Percentiles rank a stretch among this genome's conserved stretches.
These are phyloP conservation scores for Colletotrichum falcatum DNA, from an alignment of 2,329 filamentous ascomycete genomes.

Conservation along the genomic window DNA sequence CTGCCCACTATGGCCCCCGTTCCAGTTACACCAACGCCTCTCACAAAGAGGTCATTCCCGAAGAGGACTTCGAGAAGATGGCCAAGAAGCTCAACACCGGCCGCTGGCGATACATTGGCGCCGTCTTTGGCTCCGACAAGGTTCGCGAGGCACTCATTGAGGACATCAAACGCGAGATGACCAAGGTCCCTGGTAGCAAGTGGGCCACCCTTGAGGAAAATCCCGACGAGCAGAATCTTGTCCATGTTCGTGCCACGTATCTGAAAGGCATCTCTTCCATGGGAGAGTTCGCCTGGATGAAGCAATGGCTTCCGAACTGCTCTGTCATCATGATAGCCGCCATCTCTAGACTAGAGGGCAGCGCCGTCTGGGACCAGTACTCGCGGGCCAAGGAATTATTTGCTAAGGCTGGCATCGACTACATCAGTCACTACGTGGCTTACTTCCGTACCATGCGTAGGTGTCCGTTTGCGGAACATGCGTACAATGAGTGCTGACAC, in stretches of 20 bases:
- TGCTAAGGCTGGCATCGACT: conserved; percentile 29
- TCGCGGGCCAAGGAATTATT: conserved; percentile 25
- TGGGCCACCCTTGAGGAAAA: conserved; percentile 33
- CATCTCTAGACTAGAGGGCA: conserved; percentile 17
- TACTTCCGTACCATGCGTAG: conserved; percentile 34
- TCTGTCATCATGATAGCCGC: conserved; percentile 34
- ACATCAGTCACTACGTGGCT: conserved; percentile 32
- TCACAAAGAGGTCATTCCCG: conserved; percentile 19
- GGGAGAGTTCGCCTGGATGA: conserved; percentile 36
- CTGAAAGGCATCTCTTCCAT: conserved; percentile 34
- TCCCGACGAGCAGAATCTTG: conserved; percentile 26
- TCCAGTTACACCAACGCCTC: conserved; percentile 39
- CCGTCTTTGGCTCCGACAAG: conserved; percentile 29
- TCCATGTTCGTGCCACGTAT: conserved; percentile 24
- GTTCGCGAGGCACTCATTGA: conserved; percentile 32
- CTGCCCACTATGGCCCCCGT: conserved; percentile 30
- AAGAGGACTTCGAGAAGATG: conserved; percentile 34
- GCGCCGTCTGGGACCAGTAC: conserved; percentile 32
- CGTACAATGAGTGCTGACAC: no score
- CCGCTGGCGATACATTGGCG: conserved; percentile 33
- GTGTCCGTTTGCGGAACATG: background rate
- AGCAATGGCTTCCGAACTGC: conserved; percentile 33
- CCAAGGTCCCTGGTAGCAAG: conserved; percentile 29
- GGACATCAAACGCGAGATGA: conserved; percentile 24
- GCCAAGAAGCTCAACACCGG: conserved; percentile 33